phyloP scores from a whole-genome alignment of 768 basidiomycete species.

The Suillus plorans region DNA sequence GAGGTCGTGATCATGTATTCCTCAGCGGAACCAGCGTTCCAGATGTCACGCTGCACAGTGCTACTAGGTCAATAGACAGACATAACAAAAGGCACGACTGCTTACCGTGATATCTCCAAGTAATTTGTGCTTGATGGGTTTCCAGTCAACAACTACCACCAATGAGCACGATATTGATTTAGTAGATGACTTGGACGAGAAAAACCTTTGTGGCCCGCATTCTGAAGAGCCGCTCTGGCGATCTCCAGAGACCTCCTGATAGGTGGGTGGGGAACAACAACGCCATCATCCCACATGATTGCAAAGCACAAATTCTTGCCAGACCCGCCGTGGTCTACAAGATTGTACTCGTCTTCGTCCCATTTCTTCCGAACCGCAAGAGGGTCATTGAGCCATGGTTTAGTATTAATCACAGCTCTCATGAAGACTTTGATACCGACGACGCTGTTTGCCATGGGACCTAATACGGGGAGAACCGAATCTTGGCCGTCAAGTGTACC shows the following conservation, averaged over 20 bases:
- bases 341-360: slow-evolving; percentile 56
- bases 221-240: slow-evolving; percentile 53
- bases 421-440: slow-evolving; percentile 65
- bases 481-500: slow-evolving; percentile 74
- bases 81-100: slow-evolving; percentile 12
- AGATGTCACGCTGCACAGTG: slow-evolving; percentile 38
- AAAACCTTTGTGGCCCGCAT: slow-evolving; percentile 66
- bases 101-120: slow-evolving; percentile 45
- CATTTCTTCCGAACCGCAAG: slow-evolving; percentile 55
- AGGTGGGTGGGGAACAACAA: slow-evolving; percentile 62
- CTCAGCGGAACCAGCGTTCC: slow-evolving; percentile 44
- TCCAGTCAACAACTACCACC: slow-evolving; percentile 66
- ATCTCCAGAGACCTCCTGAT: slow-evolving; percentile 57
- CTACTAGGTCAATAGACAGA: background rate
- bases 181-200: background rate
- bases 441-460: slow-evolving; percentile 63
- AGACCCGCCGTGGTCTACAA: slow-evolving; percentile 57
- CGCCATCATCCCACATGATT: slow-evolving; percentile 66
- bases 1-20: slow-evolving; percentile 43
- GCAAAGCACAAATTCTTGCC: slow-evolving; percentile 55
- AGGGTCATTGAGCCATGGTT: slow-evolving; percentile 71
- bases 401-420: slow-evolving; percentile 54
- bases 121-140: slow-evolving; percentile 50
- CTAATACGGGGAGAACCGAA: slow-evolving; percentile 67
- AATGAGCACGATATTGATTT: background rate